Evolutionary conservation across 1,284 basidiomycete genomes (phyloP).

Genomic region (Laetiporus sulphureus): DNA sequence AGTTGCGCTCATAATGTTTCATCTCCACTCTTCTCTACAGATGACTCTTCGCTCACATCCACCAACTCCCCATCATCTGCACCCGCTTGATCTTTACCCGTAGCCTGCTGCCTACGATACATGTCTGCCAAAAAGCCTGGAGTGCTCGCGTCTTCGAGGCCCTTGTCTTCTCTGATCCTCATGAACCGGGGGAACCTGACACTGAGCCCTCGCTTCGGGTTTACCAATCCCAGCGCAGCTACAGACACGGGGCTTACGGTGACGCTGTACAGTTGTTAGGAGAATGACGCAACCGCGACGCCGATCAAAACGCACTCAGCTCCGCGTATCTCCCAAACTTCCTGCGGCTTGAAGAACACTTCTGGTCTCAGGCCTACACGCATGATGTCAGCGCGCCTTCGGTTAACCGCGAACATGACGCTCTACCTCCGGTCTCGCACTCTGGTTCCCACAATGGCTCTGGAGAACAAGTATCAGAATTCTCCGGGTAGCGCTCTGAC

Average conservation of each 20-base stretch:
- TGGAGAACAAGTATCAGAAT: constrained; percentile 59
- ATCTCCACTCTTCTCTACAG: constrained; percentile 15
- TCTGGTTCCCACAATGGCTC: constrained; percentile 49
- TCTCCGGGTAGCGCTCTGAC: constrained; percentile 57
- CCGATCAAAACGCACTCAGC: constrained; percentile 75
- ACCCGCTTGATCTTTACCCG: constrained; percentile 29
- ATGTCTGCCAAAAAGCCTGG: constrained; percentile 67
- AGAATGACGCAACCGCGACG: background rate
- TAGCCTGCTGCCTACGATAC: constrained; percentile 58
- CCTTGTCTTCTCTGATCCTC: constrained; percentile 75
- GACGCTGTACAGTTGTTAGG: constrained; percentile 42
- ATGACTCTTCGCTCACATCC: constrained; percentile 35
- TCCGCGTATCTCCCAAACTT: constrained; percentile 90
- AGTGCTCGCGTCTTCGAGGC: constrained; percentile 71
- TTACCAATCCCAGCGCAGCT: constrained; percentile 70
- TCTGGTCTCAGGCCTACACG: constrained; percentile 68
- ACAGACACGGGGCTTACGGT: constrained; percentile 86
- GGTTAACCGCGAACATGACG: constrained; percentile 1
- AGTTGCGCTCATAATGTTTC: constrained; percentile 3
- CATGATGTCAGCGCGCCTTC: constrained; percentile 5
- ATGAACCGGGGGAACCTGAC: constrained; percentile 91
- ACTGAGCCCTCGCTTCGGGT: constrained; percentile 65
- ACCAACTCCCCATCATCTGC: constrained; percentile 53
- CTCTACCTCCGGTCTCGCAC: constrained; percentile 59
- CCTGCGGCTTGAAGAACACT: constrained; percentile 79